phyloP scores from a whole-genome alignment of 129 eudicot species.

The Chrysanthemum makinoi region DNA sequence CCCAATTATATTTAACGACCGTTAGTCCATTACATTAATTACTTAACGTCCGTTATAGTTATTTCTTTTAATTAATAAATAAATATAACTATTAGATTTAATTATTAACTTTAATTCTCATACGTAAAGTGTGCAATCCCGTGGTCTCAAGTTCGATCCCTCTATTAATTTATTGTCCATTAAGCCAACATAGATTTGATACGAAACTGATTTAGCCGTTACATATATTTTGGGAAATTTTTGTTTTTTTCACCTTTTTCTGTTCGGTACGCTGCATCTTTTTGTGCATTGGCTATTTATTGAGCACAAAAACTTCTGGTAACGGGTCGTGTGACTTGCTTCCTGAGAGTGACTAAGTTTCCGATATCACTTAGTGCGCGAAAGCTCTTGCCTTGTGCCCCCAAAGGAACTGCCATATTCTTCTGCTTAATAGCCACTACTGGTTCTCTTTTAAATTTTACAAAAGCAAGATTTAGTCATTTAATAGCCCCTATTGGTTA shows the following conservation, averaged over 20 bases:
- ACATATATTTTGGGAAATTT: not conserved
- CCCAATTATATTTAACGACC: too few species aligned
- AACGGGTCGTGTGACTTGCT: conserved; percentile 55
- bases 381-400: conserved; percentile 55
- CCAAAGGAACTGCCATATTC: conserved; percentile 46
- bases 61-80: too few species aligned
- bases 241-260: conserved; percentile 41
- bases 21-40: too few species aligned
- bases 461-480: not conserved
- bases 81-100: too few species aligned
- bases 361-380: conserved; percentile 82
- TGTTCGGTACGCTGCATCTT: conserved; percentile 44
- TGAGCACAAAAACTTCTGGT: conserved; percentile 82
- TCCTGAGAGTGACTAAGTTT: conserved; percentile 61
- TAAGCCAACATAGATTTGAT: too few species aligned
- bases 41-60: too few species aligned
- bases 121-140: too few species aligned
- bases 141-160: too few species aligned
- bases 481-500: too few species aligned
- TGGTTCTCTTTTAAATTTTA: conserved; percentile 41
- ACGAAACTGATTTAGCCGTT: too few species aligned
- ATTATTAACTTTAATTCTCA: too few species aligned
- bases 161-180: too few species aligned
- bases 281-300: conserved; percentile 74
- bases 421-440: conserved; percentile 57